Conservation (phyloP, 345 rosid genomes). For the Carallia brachiata region DNA sequence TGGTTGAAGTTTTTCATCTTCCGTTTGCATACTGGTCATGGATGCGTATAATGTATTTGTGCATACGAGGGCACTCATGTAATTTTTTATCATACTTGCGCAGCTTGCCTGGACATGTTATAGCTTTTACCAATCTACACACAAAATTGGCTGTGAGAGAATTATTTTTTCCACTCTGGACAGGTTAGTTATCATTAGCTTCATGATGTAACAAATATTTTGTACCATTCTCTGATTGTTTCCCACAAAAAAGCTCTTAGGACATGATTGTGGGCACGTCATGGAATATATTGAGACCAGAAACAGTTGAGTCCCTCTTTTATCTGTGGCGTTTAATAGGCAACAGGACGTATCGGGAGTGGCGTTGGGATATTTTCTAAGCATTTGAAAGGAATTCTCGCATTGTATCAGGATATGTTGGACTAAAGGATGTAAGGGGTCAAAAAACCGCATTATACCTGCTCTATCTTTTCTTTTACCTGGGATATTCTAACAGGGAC, state of each 20-base stretch:
- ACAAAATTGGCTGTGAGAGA: conserved; percentile 97
- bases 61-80: not conserved
- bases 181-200: conserved; percentile 37
- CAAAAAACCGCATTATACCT: not conserved
- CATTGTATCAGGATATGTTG: conserved; percentile 81
- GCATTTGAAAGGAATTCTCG: conserved; percentile 95
- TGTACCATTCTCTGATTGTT: not conserved
- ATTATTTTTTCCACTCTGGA: conserved; percentile 78
- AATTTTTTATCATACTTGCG: conserved; percentile 6
- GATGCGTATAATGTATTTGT: no score
- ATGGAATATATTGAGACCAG: no score
- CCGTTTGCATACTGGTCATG: no score
- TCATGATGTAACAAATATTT: not conserved
- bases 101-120: conserved; percentile 99
- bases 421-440: conserved; percentile 84
- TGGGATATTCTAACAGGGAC: not conserved
- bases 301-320: no score
- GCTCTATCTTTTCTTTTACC: not conserved
- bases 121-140: conserved; percentile 90
- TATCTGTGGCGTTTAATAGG: no score
- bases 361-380: conserved; percentile 98
- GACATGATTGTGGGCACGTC: no score
- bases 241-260: conserved; percentile 34
- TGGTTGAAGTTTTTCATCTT: no score
- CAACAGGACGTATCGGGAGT: conserved; percentile 86